Conservation (phyloP, 495 filamentous ascomycete species). For the Penicillium dipodomyicola region DNA sequence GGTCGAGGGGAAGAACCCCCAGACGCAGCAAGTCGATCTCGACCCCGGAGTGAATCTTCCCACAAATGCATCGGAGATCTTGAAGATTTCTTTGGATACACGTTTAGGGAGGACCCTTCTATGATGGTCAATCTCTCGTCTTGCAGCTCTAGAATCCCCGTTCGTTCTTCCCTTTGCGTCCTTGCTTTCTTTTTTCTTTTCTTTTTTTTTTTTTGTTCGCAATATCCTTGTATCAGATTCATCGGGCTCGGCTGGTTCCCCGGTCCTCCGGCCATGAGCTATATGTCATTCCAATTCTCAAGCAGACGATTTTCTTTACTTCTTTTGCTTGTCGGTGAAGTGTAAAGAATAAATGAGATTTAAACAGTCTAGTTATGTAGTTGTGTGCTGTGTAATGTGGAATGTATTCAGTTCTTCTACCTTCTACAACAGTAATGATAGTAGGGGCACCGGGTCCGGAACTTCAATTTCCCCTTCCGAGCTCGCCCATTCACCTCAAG, state of each 20-base stretch:
- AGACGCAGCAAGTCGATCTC: conserved; percentile 29
- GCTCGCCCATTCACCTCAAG: conserved; percentile 12
- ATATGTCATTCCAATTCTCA: conserved; percentile 32
- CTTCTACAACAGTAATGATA: neutral
- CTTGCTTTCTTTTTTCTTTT: conserved; percentile 26
- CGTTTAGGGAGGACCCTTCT: conserved; percentile 19
- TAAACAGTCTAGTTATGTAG: neutral
- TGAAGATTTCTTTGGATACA: conserved; percentile 33
- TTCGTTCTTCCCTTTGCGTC: conserved; percentile 29
- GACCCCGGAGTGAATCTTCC: conserved; percentile 17
- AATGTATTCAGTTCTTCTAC: neutral
- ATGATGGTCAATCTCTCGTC: conserved; percentile 31
- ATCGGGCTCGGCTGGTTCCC: conserved; percentile 24
- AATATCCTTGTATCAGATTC: conserved; percentile 20
- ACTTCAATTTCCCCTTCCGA: conserved; percentile 18
- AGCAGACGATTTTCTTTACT: conserved; percentile 30
- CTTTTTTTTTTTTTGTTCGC: conserved; percentile 22
- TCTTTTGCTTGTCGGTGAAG: conserved; percentile 11
- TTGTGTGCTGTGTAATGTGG: neutral
- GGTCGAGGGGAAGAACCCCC: conserved; percentile 36
- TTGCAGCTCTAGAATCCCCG: conserved; percentile 43
- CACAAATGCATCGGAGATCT: conserved; percentile 36
- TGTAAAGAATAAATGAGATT: conserved; percentile 1
- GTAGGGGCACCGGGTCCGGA: conserved; percentile 11
- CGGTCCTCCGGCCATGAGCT: conserved; percentile 30